These are phyloP conservation scores for Magnolia sinica DNA, from an alignment of 164 flowering plant genomes.

Conservation along the genomic window DNA sequence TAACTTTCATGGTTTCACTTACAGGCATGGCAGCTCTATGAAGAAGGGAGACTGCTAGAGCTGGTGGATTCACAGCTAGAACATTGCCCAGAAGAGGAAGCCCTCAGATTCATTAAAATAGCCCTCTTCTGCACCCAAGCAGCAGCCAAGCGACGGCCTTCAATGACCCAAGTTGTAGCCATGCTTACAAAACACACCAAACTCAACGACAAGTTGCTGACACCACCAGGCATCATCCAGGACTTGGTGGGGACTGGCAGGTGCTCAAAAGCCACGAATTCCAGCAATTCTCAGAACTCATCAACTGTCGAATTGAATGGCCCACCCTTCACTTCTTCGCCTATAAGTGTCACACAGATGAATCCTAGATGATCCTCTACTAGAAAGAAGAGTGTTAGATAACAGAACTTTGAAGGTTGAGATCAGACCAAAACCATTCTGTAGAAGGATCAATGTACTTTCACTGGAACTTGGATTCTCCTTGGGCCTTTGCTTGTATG, in stretches of 20 bases:
- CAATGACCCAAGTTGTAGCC: conserved; percentile 65
- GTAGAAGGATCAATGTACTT: not conserved
- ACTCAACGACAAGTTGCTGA: conserved; percentile 58
- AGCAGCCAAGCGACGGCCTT: conserved; percentile 54
- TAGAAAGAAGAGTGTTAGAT: not conserved
- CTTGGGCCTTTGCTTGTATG: not conserved
- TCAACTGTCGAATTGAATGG: not conserved
- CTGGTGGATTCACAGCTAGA: conserved; percentile 61
- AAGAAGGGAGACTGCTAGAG: conserved; percentile 54
- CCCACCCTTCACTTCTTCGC: not conserved
- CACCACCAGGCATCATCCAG: conserved; percentile 62
- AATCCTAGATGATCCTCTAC: conserved; percentile 8
- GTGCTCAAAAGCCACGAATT: not conserved
- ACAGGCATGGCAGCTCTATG: conserved; percentile 70
- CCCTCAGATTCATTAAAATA: conserved; percentile 55
- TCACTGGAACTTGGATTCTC: not conserved
- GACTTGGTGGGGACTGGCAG: conserved; percentile 16
- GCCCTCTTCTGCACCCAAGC: conserved; percentile 86
- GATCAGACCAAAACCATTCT: not conserved
- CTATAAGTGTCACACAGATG: conserved; percentile 5
- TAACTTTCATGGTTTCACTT: not conserved
- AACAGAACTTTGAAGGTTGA: not conserved
- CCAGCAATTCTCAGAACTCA: conserved; percentile 1
- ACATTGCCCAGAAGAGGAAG: conserved; percentile 58
- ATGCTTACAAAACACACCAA: conserved; percentile 60